Conservation (phyloP, 2,329 filamentous ascomycete genomes). For the Penicillium sp. region DNA sequence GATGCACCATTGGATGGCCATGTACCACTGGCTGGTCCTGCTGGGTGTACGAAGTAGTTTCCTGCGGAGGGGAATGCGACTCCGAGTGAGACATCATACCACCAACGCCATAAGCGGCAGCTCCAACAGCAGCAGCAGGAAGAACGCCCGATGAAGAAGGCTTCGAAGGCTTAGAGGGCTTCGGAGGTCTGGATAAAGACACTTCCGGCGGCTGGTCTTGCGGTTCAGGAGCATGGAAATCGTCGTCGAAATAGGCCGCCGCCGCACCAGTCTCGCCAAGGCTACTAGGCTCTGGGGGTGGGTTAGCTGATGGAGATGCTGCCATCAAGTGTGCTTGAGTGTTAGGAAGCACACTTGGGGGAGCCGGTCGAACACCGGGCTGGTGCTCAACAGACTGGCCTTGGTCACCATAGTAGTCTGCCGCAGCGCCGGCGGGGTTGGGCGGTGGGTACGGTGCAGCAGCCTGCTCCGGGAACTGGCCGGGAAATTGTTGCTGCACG, state of each 20-base stretch:
- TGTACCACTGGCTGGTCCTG: background rate
- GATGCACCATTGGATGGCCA: background rate
- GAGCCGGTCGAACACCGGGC: conserved; percentile 57
- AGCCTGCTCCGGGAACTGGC: conserved; percentile 51
- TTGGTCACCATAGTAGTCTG: conserved; percentile 62
- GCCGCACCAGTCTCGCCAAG: conserved; percentile 49
- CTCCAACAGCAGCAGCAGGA: conserved; percentile 27
- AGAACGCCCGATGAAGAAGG: conserved; percentile 32
- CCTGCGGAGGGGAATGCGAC: conserved; percentile 15
- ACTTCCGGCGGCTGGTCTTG: conserved; percentile 14
- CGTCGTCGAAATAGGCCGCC: conserved; percentile 52
- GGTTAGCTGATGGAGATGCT: conserved; percentile 50
- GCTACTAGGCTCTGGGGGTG: conserved; percentile 58
- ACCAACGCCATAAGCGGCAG: conserved; percentile 46
- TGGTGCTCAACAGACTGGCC: conserved; percentile 59
- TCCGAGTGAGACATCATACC: conserved; percentile 26
- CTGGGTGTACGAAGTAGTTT: conserved; percentile 17
- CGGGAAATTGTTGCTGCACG: conserved; percentile 58
- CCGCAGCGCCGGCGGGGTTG: conserved; percentile 52
- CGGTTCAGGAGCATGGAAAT: conserved; percentile 15
- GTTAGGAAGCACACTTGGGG: conserved; percentile 53
- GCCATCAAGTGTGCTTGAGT: conserved; percentile 57
- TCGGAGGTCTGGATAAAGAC: conserved; percentile 24
- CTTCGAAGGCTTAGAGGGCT: conserved; percentile 28
- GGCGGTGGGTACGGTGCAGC: conserved; percentile 48